These are phyloP conservation scores for Phytophthora multivora DNA, from an alignment of 352 stramenopile genomes.

Conservation along the genomic window DNA sequence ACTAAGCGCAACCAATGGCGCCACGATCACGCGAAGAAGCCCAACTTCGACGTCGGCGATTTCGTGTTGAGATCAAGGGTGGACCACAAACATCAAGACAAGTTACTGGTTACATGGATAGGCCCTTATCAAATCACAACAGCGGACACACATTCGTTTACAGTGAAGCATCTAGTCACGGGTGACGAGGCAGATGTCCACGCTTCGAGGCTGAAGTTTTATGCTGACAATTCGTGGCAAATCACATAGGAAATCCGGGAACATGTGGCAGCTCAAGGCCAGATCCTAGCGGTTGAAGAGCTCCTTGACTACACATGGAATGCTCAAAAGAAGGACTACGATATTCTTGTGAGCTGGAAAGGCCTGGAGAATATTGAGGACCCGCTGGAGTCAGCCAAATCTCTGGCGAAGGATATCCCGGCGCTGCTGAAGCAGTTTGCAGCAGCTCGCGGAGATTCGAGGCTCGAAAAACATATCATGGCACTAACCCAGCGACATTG, in stretches of 20 bases:
- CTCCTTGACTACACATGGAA: conserved; percentile 5
- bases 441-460: neutral
- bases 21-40: neutral
- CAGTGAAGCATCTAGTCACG: conserved; percentile 17
- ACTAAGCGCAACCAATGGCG: conserved; percentile 12
- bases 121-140: conserved; percentile 30
- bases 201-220: conserved; percentile 35
- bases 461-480: neutral
- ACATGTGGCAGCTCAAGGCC: conserved; percentile 25
- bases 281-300: conserved; percentile 11
- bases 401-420: conserved; percentile 5
- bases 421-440: conserved; percentile 1
- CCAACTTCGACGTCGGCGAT: conserved; percentile 33
- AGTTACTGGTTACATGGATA: conserved; percentile 40
- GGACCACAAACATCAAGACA: conserved; percentile 31
- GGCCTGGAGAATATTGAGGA: conserved; percentile 17
- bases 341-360: conserved; percentile 16
- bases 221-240: conserved; percentile 29
- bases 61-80: conserved; percentile 39
- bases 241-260: conserved; percentile 31
- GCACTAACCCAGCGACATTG: neutral
- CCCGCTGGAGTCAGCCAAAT: conserved; percentile 12
- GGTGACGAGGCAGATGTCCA: conserved; percentile 31
- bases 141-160: conserved; percentile 26
- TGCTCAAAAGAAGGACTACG: conserved; percentile 5